Evolutionary conservation across 2,329 filamentous ascomycete genomes (phyloP), one percentile per base, ranked within the genome.

Genomic region (Bipolaris victoriae): DNA sequence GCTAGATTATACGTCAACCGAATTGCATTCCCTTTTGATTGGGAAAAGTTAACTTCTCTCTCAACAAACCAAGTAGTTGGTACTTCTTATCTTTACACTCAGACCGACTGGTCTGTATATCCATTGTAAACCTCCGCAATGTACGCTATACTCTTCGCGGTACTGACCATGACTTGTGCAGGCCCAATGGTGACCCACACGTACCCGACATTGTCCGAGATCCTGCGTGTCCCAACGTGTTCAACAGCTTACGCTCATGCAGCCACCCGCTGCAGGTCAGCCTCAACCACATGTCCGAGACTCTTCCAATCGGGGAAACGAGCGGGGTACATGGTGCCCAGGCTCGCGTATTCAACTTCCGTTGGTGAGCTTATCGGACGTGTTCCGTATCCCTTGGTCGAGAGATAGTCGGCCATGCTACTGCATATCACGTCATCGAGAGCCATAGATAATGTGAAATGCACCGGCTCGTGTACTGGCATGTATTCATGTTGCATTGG

Each of bases 191-290:
- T 16, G 46, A 24, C 22, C 33, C 31, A 24, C 18, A 24, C 16
- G 33, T 16, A 39, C 29, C 46, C 46, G 46, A 39, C 15, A 26
- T 39, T 16, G 29, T 39, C 46, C 46, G 33, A 49, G 33, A 24
- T 24, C 15, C 33, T 35, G 31, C 22, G 39, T 51, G 29, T 44
- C 49, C 39, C 49, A 51, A 51, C 49, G 20, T 18, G 33, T 16
- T 45, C 49, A 52, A 52, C 49, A 52, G 49, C 50, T 36, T 31
- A 22, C 31, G 50, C 22, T 29, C 40, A 52, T 55, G 52, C 52
- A 55, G 52, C 52, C 39, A 55, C 52, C 52, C 47, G 47, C 52
- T 55, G 52, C 52, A 55, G 46, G 52, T 40, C 39, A 39, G 43
- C 20, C 47, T 39, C 52, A 51, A 55, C 52, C 49, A 39, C 52